Evolutionary conservation across 2,329 filamentous ascomycete species (phyloP).

Genomic region (Penicillium sp.): DNA sequence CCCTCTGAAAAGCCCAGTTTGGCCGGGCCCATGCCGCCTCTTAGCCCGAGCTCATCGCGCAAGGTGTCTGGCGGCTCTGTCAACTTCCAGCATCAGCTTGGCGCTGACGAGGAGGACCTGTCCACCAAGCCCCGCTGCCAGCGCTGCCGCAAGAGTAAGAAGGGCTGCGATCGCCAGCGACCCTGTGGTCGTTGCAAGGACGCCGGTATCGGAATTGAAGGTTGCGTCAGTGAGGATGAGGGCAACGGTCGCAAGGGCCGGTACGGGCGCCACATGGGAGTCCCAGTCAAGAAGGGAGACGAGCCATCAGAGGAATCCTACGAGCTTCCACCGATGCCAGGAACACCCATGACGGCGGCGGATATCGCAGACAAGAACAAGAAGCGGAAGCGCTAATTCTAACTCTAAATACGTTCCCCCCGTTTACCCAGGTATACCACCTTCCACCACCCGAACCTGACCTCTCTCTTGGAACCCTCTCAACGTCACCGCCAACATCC

Average conservation of each 20-base stretch:
- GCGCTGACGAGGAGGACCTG: slow-evolving; percentile 78
- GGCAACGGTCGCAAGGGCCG: slow-evolving; percentile 95
- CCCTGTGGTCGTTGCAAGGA: slow-evolving; percentile 95
- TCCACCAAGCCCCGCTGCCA: slow-evolving; percentile 97
- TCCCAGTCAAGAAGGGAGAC: slow-evolving; percentile 60
- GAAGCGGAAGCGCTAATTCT: slow-evolving; percentile 63
- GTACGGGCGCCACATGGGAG: slow-evolving; percentile 71
- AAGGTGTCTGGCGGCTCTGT: slow-evolving; percentile 57
- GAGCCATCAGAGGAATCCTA: slow-evolving; percentile 51
- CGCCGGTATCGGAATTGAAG: slow-evolving; percentile 86
- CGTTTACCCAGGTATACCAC: neutral
- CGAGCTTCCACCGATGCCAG: slow-evolving; percentile 44
- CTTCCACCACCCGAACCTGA: slow-evolving; percentile 4
- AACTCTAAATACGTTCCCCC: neutral
- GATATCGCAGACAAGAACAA: slow-evolving; percentile 59
- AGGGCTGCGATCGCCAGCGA: slow-evolving; percentile 94
- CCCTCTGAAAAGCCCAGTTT: slow-evolving; percentile 31
- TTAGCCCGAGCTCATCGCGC: slow-evolving; percentile 51
- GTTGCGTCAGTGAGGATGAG: slow-evolving; percentile 96
- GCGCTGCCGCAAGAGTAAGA: slow-evolving; percentile 98
- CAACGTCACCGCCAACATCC: neutral
- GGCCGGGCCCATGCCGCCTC: slow-evolving; percentile 18
- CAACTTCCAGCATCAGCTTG: slow-evolving; percentile 61
- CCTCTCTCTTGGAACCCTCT: slow-evolving; percentile 7
- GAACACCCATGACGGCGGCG: slow-evolving; percentile 30